Conservation (phyloP, 2,329 filamentous ascomycete species). For the Truncatella angustata region DNA sequence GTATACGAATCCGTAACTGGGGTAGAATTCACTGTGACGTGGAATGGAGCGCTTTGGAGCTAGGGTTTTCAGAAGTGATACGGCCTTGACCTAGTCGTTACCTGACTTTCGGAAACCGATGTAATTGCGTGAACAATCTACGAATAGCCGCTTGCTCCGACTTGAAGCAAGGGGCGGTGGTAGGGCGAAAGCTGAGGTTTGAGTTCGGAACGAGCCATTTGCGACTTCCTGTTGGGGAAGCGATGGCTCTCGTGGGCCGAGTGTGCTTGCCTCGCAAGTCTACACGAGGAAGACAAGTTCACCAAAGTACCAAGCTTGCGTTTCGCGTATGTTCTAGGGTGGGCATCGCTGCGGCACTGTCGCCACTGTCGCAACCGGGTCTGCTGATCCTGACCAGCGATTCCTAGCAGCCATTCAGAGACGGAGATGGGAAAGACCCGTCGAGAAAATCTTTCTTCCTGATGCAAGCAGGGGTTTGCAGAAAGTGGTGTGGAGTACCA, state of each 20-base stretch:
- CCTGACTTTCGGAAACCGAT: background rate
- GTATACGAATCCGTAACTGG: background rate
- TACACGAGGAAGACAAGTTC: background rate
- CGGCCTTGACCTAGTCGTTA: no score
- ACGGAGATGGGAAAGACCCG: background rate
- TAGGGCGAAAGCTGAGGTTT: background rate
- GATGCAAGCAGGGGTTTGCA: slow-evolving; percentile 6
- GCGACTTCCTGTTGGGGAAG: background rate
- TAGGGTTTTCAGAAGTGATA: background rate
- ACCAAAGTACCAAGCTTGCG: background rate
- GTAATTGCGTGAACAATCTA: background rate
- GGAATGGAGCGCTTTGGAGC: background rate
- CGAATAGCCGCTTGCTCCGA: background rate
- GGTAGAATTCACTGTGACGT: background rate
- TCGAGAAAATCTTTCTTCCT: background rate
- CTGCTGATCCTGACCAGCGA: background rate
- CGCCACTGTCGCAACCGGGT: background rate
- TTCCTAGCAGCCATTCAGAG: background rate
- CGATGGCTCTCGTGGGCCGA: background rate
- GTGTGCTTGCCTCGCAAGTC: background rate
- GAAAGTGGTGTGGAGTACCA: slow-evolving; percentile 1
- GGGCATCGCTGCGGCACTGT: background rate
- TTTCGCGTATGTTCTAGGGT: background rate
- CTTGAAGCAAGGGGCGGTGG: background rate
- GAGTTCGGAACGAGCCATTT: slow-evolving; percentile 1